These are phyloP conservation scores for Lachnellula cervina DNA, from an alignment of 2,329 filamentous ascomycete species.

Conservation along the genomic window DNA sequence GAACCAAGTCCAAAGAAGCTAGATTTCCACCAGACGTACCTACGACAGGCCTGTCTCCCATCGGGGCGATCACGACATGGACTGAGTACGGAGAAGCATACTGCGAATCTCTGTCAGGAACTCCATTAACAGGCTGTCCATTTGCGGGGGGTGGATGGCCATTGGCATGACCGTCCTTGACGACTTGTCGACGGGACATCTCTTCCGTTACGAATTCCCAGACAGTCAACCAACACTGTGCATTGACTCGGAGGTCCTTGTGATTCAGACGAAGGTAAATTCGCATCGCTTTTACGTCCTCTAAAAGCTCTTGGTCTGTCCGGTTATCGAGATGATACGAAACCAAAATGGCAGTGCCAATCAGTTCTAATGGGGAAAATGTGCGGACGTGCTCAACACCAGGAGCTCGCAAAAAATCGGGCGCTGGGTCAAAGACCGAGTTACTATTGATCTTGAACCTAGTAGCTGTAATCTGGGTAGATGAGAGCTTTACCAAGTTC, in stretches of 20 bases:
- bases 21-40: neutral
- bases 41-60: neutral
- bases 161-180: neutral
- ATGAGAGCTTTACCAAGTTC: constrained; percentile 28
- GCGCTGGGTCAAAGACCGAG: constrained; percentile 28
- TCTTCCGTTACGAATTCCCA: constrained; percentile 29
- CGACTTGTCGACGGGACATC: constrained; percentile 2
- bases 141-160: neutral
- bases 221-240: constrained; percentile 30
- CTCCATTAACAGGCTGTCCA: neutral
- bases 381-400: constrained; percentile 29
- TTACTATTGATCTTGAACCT: constrained; percentile 23
- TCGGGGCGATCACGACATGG: neutral
- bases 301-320: constrained; percentile 27
- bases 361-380: constrained; percentile 34
- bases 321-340: constrained; percentile 28
- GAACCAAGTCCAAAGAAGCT: neutral
- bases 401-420: constrained; percentile 22
- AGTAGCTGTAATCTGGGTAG: constrained; percentile 20
- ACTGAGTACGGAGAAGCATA: neutral
- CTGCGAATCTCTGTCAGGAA: neutral
- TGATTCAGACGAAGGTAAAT: constrained; percentile 27
- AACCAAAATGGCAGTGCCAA: constrained; percentile 31
- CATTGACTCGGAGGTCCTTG: constrained; percentile 33
- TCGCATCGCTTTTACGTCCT: constrained; percentile 32